A percentile compares a stretch with the other conserved stretches of the same genome.
These are phyloP conservation scores for Saturnispora silvae DNA, from an alignment of 805 yeast species.

Conservation along the genomic window DNA sequence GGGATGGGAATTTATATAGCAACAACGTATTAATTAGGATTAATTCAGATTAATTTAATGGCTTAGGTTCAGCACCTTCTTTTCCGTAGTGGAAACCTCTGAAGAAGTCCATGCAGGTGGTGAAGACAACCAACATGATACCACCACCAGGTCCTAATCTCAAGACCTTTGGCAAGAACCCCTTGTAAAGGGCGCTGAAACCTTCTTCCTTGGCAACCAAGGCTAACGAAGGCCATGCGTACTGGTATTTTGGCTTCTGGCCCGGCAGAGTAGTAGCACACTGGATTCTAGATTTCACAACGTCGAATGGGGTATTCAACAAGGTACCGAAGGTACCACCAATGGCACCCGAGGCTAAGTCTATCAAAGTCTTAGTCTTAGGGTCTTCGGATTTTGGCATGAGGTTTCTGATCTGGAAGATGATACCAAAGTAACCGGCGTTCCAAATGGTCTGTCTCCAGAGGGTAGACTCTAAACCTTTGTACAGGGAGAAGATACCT, in stretches of 20 bases:
- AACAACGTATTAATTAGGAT: no score
- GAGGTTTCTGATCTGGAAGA: constrained; percentile 70
- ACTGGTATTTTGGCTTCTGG: constrained; percentile 75
- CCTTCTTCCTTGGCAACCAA: constrained; percentile 87
- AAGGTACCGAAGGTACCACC: constrained; percentile 98
- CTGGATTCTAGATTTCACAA: constrained; percentile 94
- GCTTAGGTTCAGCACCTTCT: constrained; percentile 3
- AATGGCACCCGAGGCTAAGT: constrained; percentile 82
- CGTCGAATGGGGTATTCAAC: constrained; percentile 93
- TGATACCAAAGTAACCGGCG: constrained; percentile 95
- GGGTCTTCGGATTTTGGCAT: constrained; percentile 69
- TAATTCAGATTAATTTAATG: not conserved
- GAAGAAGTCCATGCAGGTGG: constrained; percentile 90
- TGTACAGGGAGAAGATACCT: constrained; percentile 77
- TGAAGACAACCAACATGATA: constrained; percentile 91
- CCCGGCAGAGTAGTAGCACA: constrained; percentile 56
- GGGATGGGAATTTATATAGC: no score
- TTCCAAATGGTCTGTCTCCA: constrained; percentile 98
- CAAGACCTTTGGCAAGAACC: constrained; percentile 92
- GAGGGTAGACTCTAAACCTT: constrained; percentile 91
- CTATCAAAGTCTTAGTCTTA: constrained; percentile 72
- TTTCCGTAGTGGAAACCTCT: constrained; percentile 38
- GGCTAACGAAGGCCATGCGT: constrained; percentile 77
- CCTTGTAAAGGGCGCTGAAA: constrained; percentile 81
- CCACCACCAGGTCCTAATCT: constrained; percentile 99